Evolutionary conservation across 1,284 basidiomycete species (phyloP).

Genomic region (Calocybe gambosa): DNA sequence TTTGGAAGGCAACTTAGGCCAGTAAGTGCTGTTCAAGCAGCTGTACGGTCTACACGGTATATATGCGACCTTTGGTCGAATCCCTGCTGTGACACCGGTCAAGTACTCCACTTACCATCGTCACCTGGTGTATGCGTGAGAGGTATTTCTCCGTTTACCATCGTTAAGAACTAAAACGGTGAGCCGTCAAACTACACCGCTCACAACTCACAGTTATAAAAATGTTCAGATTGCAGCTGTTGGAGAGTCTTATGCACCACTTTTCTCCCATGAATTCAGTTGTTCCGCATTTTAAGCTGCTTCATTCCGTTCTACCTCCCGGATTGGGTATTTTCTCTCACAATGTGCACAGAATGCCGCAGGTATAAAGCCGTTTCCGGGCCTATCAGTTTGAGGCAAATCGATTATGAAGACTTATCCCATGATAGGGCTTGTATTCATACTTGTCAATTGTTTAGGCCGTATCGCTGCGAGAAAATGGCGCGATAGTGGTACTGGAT

Average conservation of each 20-base stretch:
- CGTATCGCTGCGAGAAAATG: conserved; percentile 18
- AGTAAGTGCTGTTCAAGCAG: no score
- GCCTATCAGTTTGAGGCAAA: neutral
- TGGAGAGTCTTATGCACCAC: neutral
- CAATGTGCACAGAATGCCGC: neutral
- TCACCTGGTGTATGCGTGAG: no score
- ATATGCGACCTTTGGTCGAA: no score
- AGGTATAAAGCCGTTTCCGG: neutral
- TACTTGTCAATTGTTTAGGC: neutral
- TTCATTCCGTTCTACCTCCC: neutral
- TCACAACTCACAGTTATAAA: no score
- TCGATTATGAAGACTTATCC: neutral
- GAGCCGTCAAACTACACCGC: no score
- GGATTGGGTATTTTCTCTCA: conserved; percentile 1
- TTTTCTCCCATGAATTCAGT: neutral
- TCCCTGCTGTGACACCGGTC: no score
- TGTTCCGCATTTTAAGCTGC: neutral
- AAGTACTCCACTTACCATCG: neutral
- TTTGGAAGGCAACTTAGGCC: no score
- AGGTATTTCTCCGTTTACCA: no score
- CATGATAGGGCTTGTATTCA: neutral
- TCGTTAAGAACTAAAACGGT: no score
- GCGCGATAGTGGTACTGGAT: conserved; percentile 28
- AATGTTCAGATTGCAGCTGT: no score
- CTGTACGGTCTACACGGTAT: no score